Base-by-base conservation (phyloP, 805 yeast species). In the Pichia cephalocereana region DNA sequence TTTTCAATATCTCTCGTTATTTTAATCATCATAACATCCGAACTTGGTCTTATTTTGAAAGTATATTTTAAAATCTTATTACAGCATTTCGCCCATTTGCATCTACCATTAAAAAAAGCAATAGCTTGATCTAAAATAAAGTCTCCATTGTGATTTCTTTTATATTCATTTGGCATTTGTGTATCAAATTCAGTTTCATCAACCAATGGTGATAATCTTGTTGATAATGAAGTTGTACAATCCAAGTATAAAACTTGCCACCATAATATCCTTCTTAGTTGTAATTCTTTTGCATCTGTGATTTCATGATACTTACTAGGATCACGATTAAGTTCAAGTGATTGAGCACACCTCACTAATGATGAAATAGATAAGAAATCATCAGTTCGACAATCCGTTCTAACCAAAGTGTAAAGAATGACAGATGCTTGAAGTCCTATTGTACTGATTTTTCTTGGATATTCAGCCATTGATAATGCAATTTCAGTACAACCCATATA, bases 191-290 rank as follows among this genome's bases (percentile, higher is more conserved):
- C 82, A 46, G 71, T 76, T 38, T 68, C 62, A 48, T 67, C 65
- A 50, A 81, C 75, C 34, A 76, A 68, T 1, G 84, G 85, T 0
- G 79, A 72, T 32, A 76, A 60, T 57, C 79, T 71, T 44, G 75
- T 75, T 52, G 79, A 77, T 49, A 77, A 72, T 38, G 82, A 72
- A 9, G 80, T 75, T 50, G 76, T 67, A 4, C 77, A 71, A 58
- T 80, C 86, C 51, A 80, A 62, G 34, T 78, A 77, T 52, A 77
- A 77, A 8, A 80, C 75, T 28, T 77, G 79, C 83, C 83, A 80
- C 83, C 84, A 80, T 14, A 80, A 56, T 44, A 77, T 56, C 54
- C 85, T 66, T 58, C 80, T 66, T 43, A 70, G 64, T 47, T 76
- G 78, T 4, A 79, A 70, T 19, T 71, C 68, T 46, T 69, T 71